These are phyloP conservation scores for Fonsecaea pugnacius DNA, from an alignment of 2,329 filamentous ascomycete species.

Conservation along the genomic window DNA sequence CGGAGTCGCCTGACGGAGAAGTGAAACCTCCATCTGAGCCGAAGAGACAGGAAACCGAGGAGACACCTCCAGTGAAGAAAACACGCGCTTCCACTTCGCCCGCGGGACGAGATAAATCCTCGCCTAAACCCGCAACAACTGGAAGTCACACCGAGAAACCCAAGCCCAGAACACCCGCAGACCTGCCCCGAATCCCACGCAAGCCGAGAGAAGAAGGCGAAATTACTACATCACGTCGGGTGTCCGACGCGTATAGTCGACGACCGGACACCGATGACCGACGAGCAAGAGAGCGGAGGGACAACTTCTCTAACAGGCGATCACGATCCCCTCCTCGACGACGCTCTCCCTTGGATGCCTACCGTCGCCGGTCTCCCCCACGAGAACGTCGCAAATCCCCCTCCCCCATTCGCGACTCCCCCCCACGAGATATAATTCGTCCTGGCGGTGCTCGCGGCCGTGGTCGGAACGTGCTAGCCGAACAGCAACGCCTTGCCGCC, in stretches of 20 bases:
- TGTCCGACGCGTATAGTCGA: slow-evolving; percentile 32
- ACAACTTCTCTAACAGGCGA: slow-evolving; percentile 36
- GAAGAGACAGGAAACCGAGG: slow-evolving; percentile 1
- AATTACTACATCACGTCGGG: slow-evolving; percentile 26
- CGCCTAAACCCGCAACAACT: slow-evolving; percentile 16
- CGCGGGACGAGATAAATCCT: slow-evolving; percentile 4
- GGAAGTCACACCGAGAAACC: slow-evolving; percentile 18
- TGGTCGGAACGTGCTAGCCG: slow-evolving; percentile 48
- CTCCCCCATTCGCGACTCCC: slow-evolving; percentile 47
- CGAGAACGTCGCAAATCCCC: slow-evolving; percentile 47
- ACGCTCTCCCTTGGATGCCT: slow-evolving; percentile 32
- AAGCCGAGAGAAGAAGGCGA: slow-evolving; percentile 36
- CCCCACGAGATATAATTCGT: slow-evolving; percentile 51
- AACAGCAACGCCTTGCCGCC: slow-evolving; percentile 45
- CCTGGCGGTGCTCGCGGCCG: slow-evolving; percentile 53
- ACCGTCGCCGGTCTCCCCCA: slow-evolving; percentile 39
- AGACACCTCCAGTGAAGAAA: slow-evolving; percentile 25
- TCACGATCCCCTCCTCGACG: slow-evolving; percentile 34
- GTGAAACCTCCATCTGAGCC: not conserved
- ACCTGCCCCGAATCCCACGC: slow-evolving; percentile 33
- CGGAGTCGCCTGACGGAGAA: slow-evolving; percentile 22
- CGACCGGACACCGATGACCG: slow-evolving; percentile 37
- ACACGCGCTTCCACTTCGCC: slow-evolving; percentile 23
- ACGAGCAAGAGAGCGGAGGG: slow-evolving; percentile 44
- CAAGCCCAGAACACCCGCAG: slow-evolving; percentile 29